Conservation (phyloP, 2,329 filamentous ascomycete species). For the Xylaria sp. region DNA sequence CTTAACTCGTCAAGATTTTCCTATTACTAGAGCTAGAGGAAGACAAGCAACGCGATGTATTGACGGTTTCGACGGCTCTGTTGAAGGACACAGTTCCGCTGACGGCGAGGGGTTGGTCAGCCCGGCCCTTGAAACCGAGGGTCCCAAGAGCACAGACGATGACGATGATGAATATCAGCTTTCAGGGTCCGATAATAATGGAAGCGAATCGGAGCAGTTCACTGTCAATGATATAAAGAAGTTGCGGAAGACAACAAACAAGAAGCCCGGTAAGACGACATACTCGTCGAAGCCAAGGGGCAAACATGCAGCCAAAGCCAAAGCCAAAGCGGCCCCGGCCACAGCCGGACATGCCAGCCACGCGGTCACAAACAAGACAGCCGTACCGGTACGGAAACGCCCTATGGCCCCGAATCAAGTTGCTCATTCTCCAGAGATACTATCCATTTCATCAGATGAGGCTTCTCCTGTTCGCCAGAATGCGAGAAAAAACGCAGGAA, state of each 20-base stretch:
- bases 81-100: slow-evolving; percentile 3
- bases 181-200: slow-evolving; percentile 23
- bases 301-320: slow-evolving; percentile 24
- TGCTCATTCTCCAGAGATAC: not conserved
- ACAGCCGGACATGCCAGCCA: not conserved
- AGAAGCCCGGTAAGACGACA: slow-evolving; percentile 7
- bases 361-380: not conserved
- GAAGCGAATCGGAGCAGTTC: slow-evolving; percentile 13
- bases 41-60: not conserved
- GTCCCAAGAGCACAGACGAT: not conserved
- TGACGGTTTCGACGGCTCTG: slow-evolving; percentile 20
- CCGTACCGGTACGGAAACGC: not conserved
- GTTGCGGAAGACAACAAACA: slow-evolving; percentile 5
- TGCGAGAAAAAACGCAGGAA: not conserved
- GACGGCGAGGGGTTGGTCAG: not conserved
- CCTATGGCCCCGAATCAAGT: not conserved
- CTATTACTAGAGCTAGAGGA: not conserved
- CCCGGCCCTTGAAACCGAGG: not conserved
- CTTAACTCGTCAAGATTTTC: not conserved
- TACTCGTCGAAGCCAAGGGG: slow-evolving; percentile 11
- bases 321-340: not conserved
- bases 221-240: not conserved
- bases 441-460: not conserved
- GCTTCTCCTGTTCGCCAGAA: not conserved
- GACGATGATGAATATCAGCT: slow-evolving; percentile 30